Percentiles rank a stretch among this genome's conserved stretches.
These are phyloP conservation scores for Fragilariopsis cylindrus DNA, from an alignment of 108 stramenopile species.

Conservation along the genomic window DNA sequence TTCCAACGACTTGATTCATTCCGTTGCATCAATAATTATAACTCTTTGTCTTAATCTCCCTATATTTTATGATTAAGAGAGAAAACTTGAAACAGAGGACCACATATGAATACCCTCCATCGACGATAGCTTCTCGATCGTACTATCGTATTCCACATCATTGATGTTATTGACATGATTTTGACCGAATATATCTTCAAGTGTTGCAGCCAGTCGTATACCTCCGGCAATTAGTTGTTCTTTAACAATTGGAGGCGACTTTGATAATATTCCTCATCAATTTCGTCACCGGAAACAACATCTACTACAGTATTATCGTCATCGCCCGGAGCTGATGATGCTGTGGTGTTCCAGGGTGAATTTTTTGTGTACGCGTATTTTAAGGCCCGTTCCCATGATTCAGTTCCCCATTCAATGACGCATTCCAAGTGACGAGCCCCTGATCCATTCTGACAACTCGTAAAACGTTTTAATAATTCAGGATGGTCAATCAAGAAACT, in stretches of 20 bases:
- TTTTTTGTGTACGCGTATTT: slow-evolving; percentile 47
- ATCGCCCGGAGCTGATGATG: neutral
- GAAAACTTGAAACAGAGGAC: neutral
- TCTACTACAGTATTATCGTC: slow-evolving; percentile 26
- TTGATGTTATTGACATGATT: neutral
- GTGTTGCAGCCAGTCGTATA: slow-evolving; percentile 47
- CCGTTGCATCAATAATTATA: too few species aligned
- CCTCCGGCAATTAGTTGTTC: slow-evolving; percentile 44
- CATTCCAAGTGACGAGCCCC: slow-evolving; percentile 24
- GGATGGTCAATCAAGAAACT: slow-evolving; percentile 10
- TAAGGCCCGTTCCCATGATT: slow-evolving; percentile 46
- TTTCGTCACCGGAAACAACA: slow-evolving; percentile 29
- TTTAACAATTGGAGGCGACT: slow-evolving; percentile 40
- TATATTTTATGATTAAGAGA: neutral
- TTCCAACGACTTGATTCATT: too few species aligned
- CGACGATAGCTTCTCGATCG: neutral
- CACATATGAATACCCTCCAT: slow-evolving; percentile 6
- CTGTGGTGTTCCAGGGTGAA: neutral
- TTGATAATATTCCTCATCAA: slow-evolving; percentile 50
- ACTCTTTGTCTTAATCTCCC: too few species aligned
- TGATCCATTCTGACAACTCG: slow-evolving; percentile 3
- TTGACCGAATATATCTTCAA: slow-evolving; percentile 35
- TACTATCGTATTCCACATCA: neutral
- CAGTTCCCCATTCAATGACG: slow-evolving; percentile 46
- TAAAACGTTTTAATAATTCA: slow-evolving; percentile 9